Evolutionary conservation across 2,329 filamentous ascomycete genomes (phyloP), one percentile per base, ranked within the genome.

Genomic region (Cordyceps farinosa): DNA sequence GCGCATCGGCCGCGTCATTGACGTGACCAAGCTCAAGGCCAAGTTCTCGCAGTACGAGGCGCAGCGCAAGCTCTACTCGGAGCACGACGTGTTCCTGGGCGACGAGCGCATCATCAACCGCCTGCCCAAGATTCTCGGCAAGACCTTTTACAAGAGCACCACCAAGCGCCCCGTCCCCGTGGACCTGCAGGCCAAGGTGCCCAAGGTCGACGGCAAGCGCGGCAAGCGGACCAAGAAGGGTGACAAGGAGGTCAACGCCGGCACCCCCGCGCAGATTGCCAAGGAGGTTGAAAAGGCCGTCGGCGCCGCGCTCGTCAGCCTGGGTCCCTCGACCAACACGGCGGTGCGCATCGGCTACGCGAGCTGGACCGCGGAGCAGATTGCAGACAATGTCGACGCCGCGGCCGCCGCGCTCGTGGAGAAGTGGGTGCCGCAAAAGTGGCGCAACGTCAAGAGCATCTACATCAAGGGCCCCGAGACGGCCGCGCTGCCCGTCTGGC

Each of bases 391-490:
- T 76, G 82, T 95, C 58, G 84, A 89, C 64, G 88, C 87, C 22
- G 90, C 94, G 3, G 84, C 86, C 30, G 77, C 83, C 51, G 84
- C 82, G 3, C 77, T 97, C 70, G 86, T 92, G 7, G 87, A 90
- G 66, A 92, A 90, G 75, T 90, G 89, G 73, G 87, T 97, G 52
- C 87, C 92, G 22, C 88, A 94, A 74, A 89, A 92, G 71, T 97
- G 93, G 92, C 86, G 86, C 71, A 95, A 94, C 74, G 84, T 98
- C 67, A 88, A 89, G 76, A 86, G 86, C 66, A 80, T 99, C 66
- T 92, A 96, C 76, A 83, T 99, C 81, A 99, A 98, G 83, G 91
- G 92, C 3, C 89, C 91, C 34, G 87, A 91, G 72, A 97, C 94
- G 5, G 89, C 88, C 65, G 90, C 94, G 9, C 82, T 99, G 71